Evolutionary conservation across 2,329 filamentous ascomycete species (phyloP), one percentile per base, ranked within the genome.

Genomic region (Sarocladium brachiariae): DNA sequence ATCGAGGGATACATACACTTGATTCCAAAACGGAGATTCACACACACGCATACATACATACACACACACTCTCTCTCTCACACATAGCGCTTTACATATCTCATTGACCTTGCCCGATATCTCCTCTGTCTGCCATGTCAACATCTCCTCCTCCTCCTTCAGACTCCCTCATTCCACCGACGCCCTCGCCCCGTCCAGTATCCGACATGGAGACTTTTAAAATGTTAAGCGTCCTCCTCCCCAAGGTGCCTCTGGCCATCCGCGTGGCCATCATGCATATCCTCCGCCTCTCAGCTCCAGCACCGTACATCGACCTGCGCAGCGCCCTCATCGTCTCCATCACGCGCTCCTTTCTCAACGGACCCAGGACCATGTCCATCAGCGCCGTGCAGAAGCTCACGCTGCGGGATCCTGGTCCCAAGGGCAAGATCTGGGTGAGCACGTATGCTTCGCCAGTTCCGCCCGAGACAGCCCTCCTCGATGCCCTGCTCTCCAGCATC

Each of bases 381-480:
- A 71, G 76, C 1, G 76, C 81, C 53, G 68, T 78, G 6, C 92
- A 96, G 66, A 71, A 68, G 37, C 58, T 79, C n/a, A 78, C 80
- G 1, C 68, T 78, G 39, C 79, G 73, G 52, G 85, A 87, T 50
- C 77, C 77, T 0, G 82, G 80, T 0, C 72, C 95, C 61, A 90
- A 88, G 62, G 89, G 89, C 3, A 80, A 78, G 39, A 81, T 93
- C 56, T 96, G 91, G 91, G 75, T 95, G 21, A 84, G 83, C 59
- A 86, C 81, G 50, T 83, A 87, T 37, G 78, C 76, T 0, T 70
- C 89, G 14, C 78, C 81, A 0, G 69, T 70, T 2, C 86, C 84
- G 0, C 71, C 78, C 52, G 79, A 72, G 63, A 75, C 61, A 59
- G 77, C 73, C 37, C 62, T 83, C 13, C 69, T 77, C n/a, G 74